These are phyloP conservation scores for Ganoderma resinaceum DNA, from an alignment of 1,284 basidiomycete species.

Conservation along the genomic window DNA sequence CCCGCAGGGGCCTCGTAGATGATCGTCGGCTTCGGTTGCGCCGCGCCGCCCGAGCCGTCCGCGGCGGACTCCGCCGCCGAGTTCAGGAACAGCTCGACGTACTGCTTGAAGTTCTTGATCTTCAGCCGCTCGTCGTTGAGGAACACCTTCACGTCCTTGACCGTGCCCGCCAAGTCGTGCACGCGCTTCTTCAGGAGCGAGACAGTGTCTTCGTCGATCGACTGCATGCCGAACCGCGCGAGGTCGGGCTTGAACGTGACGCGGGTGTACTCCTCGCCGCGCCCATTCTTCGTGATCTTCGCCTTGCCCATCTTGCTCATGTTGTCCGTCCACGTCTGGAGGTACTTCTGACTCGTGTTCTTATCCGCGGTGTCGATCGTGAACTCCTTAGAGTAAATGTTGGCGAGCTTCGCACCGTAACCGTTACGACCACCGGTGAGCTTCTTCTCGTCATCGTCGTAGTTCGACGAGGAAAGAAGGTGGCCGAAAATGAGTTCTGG, in stretches of 20 bases:
- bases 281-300: constrained; percentile 92
- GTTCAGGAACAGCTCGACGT: constrained; percentile 93
- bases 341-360: constrained; percentile 89
- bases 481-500: constrained; percentile 99
- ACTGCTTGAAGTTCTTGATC: constrained; percentile 97
- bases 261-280: constrained; percentile 91
- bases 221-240: constrained; percentile 90
- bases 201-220: constrained; percentile 92
- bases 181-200: constrained; percentile 94
- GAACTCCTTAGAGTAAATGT: constrained; percentile 98
- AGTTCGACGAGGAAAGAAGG: constrained; percentile 95
- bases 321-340: constrained; percentile 94
- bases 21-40: constrained; percentile 77
- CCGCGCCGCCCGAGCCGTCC: constrained; percentile 76
- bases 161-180: constrained; percentile 96
- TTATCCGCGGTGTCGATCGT: constrained; percentile 98
- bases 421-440: constrained; percentile 98
- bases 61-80: constrained; percentile 73
- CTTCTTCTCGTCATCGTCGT: constrained; percentile 99
- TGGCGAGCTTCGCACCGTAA: constrained; percentile 97
- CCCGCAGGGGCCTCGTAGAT: constrained; percentile 82
- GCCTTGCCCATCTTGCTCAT: constrained; percentile 90
- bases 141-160: constrained; percentile 93
- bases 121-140: constrained; percentile 94
- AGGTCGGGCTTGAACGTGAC: constrained; percentile 97